A percentile compares a stretch with the other conserved stretches of the same genome.
Evolutionary conservation across 2,329 filamentous ascomycete species (phyloP).

Genomic region (Fusarium bactridioides): DNA sequence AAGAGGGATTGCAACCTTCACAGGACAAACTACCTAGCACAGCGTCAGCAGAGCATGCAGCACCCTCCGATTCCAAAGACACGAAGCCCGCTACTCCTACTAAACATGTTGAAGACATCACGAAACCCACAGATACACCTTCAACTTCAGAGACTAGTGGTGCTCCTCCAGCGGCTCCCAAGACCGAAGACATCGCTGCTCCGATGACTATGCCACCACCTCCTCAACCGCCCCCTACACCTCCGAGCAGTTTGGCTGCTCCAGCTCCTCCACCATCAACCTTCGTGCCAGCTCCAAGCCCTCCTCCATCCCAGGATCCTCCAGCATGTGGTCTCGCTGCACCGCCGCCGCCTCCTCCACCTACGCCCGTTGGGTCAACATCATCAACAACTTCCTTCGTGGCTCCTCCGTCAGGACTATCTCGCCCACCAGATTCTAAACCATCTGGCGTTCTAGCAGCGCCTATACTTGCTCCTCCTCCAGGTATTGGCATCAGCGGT

Average conservation of each 20-base stretch:
- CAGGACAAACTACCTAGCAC: constrained; percentile 3
- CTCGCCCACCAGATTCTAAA: constrained; percentile 39
- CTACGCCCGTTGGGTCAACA: background rate
- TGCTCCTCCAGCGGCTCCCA: background rate
- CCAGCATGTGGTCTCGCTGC: constrained; percentile 32
- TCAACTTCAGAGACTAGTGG: background rate
- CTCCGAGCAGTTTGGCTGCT: constrained; percentile 29
- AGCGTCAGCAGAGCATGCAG: background rate
- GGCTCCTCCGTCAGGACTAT: constrained; percentile 34
- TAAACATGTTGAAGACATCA: constrained; percentile 6
- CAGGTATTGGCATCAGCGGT: constrained; percentile 40
- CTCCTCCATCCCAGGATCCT: constrained; percentile 21
- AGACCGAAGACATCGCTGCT: constrained; percentile 17
- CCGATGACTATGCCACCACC: constrained; percentile 37
- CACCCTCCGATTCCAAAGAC: background rate
- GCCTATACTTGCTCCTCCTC: constrained; percentile 49
- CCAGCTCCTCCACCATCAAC: constrained; percentile 20
- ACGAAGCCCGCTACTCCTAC: background rate
- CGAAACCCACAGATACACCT: constrained; percentile 1
- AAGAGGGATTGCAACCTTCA: constrained; percentile 9
- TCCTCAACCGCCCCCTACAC: constrained; percentile 25
- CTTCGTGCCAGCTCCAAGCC: constrained; percentile 20
- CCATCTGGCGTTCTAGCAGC: constrained; percentile 49
- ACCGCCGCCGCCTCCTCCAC: constrained; percentile 20
- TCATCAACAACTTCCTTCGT: constrained; percentile 14